Evolutionary conservation across 2,329 filamentous ascomycete genomes (phyloP).

Genomic region (Aspergillus caelatus): DNA sequence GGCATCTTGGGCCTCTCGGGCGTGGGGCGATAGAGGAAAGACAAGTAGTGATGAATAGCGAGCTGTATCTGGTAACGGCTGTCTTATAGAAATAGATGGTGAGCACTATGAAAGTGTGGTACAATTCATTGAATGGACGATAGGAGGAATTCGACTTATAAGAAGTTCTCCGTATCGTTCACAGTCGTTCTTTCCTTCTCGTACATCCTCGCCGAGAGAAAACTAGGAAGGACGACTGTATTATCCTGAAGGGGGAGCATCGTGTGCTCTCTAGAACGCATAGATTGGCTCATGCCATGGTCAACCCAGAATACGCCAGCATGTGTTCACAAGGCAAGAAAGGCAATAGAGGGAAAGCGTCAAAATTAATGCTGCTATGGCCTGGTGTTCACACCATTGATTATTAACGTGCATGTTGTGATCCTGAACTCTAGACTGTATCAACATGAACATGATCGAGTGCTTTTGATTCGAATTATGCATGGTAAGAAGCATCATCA

Average conservation of each 20-base stretch:
- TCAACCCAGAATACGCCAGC: too few species aligned
- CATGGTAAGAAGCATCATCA: constrained; percentile 4
- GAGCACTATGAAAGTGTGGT: too few species aligned
- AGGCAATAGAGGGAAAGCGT: not conserved
- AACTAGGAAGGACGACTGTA: too few species aligned
- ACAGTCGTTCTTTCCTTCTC: too few species aligned
- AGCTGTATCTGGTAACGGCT: too few species aligned
- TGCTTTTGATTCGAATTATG: constrained; percentile 7
- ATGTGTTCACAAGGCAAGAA: not conserved
- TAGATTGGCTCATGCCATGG: not conserved
- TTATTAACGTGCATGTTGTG: not conserved
- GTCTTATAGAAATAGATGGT: too few species aligned
- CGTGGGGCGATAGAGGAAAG: too few species aligned
- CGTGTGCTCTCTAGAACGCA: not conserved
- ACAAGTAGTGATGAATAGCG: too few species aligned
- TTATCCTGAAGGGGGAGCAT: not conserved
- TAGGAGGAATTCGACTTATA: too few species aligned
- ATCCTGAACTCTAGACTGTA: not conserved
- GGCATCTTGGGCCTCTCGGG: not conserved
- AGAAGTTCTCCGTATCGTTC: too few species aligned
- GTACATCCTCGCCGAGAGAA: too few species aligned
- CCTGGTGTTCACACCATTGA: not conserved
- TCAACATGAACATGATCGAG: not conserved
- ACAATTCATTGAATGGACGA: too few species aligned
- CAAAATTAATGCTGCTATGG: not conserved